Conservation (phyloP, 2,329 filamentous ascomycete genomes). For the Trichoderma koningii region DNA sequence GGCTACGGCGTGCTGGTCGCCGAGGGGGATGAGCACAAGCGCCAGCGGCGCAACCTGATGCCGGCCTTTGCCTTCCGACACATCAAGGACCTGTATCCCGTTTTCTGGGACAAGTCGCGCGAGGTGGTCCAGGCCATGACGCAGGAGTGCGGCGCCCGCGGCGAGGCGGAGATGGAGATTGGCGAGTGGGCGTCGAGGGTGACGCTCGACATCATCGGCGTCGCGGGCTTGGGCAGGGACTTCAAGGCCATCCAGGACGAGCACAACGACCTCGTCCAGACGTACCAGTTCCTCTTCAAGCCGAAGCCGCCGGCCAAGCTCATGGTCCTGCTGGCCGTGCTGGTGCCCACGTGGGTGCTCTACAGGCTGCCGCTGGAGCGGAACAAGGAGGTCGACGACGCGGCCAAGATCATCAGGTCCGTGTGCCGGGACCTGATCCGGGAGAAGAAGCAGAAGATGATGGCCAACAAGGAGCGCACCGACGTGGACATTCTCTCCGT, state of each 20-base stretch:
- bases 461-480: conserved; percentile 49
- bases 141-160: conserved; percentile 36
- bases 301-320: conserved; percentile 55
- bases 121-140: conserved; percentile 68
- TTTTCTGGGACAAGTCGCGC: conserved; percentile 77
- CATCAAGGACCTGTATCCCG: conserved; percentile 78
- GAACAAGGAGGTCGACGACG: conserved; percentile 64
- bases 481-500: conserved; percentile 78
- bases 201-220: conserved; percentile 74
- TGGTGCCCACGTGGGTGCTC: conserved; percentile 66
- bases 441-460: conserved; percentile 62
- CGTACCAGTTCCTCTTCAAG: conserved; percentile 59
- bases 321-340: conserved; percentile 59
- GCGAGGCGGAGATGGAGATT: conserved; percentile 55
- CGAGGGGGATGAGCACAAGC: conserved; percentile 88
- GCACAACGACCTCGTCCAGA: conserved; percentile 58
- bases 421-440: conserved; percentile 69
- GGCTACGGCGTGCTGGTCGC: conserved; percentile 75
- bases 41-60: conserved; percentile 75
- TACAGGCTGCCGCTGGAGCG: conserved; percentile 66
- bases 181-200: conserved; percentile 65
- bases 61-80: conserved; percentile 86
- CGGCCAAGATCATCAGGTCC: conserved; percentile 61
- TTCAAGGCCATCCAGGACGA: conserved; percentile 67
- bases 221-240: conserved; percentile 70